Conservation (phyloP, 2,329 filamentous ascomycete species). For the Mycocentrospora acerina region DNA sequence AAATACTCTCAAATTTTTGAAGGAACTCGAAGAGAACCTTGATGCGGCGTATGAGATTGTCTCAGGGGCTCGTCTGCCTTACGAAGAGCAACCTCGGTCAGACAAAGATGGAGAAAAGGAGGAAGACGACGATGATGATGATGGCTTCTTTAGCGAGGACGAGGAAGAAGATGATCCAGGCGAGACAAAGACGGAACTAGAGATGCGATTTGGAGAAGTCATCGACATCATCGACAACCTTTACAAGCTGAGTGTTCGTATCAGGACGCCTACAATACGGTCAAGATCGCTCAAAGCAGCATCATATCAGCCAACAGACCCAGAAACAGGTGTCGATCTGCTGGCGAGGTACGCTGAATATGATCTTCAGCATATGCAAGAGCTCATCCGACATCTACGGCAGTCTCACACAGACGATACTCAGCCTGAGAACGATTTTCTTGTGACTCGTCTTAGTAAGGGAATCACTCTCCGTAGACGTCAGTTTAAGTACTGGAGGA, state of each 20-base stretch:
- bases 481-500: constrained; percentile 43
- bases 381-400: constrained; percentile 31
- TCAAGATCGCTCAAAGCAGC: constrained; percentile 39
- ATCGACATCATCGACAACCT: constrained; percentile 41
- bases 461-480: constrained; percentile 38
- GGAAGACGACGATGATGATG: constrained; percentile 27
- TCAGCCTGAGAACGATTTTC: constrained; percentile 17
- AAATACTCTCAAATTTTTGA: constrained; percentile 37
- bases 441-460: constrained; percentile 29
- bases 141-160: constrained; percentile 31
- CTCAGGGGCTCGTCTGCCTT: constrained; percentile 33
- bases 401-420: constrained; percentile 7
- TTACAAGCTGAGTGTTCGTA: constrained; percentile 41
- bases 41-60: constrained; percentile 29
- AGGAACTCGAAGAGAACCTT: constrained; percentile 35
- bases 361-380: constrained; percentile 31
- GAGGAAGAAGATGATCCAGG: constrained; percentile 24
- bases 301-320: constrained; percentile 36
- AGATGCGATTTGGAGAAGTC: constrained; percentile 39
- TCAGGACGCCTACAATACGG: constrained; percentile 36
- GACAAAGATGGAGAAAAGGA: constrained; percentile 15
- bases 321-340: constrained; percentile 38
- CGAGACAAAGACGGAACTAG: constrained; percentile 31
- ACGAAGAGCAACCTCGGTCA: constrained; percentile 29
- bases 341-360: constrained; percentile 33